A percentile compares a stretch with the other conserved stretches of the same genome.
Conservation (phyloP, 176 grass and related monocot species). For the Carex parvula region DNA sequence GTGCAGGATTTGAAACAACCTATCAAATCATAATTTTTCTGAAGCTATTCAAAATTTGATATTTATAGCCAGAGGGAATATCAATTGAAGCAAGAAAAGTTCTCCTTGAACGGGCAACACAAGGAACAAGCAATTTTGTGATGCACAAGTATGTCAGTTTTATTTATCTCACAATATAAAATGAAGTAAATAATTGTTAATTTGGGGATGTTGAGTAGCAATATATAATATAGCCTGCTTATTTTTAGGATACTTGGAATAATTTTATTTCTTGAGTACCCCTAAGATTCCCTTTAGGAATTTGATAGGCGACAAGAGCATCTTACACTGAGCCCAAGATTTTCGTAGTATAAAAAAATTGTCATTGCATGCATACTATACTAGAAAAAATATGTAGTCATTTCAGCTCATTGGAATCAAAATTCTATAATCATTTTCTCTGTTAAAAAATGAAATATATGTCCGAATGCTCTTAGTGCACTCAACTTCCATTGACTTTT, state of each 20-base stretch:
- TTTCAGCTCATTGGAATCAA: too few relatives aligned
- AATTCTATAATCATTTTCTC: too few relatives aligned
- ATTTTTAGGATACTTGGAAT: neutral
- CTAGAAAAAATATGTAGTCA: too few relatives aligned
- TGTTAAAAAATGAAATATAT: too few relatives aligned
- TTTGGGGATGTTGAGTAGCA: neutral
- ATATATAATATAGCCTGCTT: neutral
- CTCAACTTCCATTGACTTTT: neutral
- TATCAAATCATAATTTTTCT: neutral
- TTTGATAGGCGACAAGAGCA: neutral
- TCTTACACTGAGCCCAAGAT: neutral
- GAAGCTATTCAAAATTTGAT: constrained; percentile 11
- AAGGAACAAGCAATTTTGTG: constrained; percentile 43
- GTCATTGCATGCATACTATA: neutral
- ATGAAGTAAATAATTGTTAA: neutral
- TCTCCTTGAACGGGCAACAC: constrained; percentile 33
- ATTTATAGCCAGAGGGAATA: constrained; percentile 46
- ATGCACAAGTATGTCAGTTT: constrained; percentile 40
- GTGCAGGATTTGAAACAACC: neutral
- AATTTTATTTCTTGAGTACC: neutral
- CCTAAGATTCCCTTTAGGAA: neutral
- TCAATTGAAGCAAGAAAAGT: constrained; percentile 50
- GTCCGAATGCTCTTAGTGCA: neutral
- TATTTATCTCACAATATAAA: neutral
- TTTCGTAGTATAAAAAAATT: neutral